Evolutionary conservation across 331 rosid species (phyloP).

Genomic region (Malus hybrid): DNA sequence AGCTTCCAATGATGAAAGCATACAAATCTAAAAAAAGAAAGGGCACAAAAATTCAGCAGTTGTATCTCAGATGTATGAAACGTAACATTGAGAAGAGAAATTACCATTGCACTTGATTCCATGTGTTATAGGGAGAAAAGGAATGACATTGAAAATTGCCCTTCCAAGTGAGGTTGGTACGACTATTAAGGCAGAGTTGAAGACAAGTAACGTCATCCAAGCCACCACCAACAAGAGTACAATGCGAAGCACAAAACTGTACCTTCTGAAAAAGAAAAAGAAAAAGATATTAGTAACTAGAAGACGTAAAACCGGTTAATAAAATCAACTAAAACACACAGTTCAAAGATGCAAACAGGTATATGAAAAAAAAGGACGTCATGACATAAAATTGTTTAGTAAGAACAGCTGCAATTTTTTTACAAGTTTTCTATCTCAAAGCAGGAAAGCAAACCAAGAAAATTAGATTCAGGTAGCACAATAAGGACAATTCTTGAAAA

Average conservation of each 20-base stretch:
- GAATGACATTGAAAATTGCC: constrained; percentile 78
- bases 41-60: constrained; percentile 2
- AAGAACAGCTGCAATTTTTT: neutral
- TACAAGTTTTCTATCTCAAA: neutral
- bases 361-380: neutral
- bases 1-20: constrained; percentile 95
- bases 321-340: neutral
- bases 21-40: constrained; percentile 56
- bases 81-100: neutral
- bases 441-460: neutral
- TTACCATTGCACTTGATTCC: constrained; percentile 98
- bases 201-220: constrained; percentile 94
- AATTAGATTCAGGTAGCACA: neutral
- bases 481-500: neutral
- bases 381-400: neutral
- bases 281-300: constrained; percentile 4
- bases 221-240: constrained; percentile 90
- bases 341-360: neutral
- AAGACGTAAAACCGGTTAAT: neutral
- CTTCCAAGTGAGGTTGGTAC: constrained; percentile 90
- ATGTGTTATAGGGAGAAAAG: constrained; percentile 93
- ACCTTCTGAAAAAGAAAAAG: constrained; percentile 37
- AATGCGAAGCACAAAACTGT: constrained; percentile 83
- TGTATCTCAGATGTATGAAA: constrained; percentile 2
- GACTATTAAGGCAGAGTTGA: constrained; percentile 90